These are phyloP conservation scores for Quillaja saponaria DNA, from an alignment of 306 rosid genomes.

Conservation along the genomic window DNA sequence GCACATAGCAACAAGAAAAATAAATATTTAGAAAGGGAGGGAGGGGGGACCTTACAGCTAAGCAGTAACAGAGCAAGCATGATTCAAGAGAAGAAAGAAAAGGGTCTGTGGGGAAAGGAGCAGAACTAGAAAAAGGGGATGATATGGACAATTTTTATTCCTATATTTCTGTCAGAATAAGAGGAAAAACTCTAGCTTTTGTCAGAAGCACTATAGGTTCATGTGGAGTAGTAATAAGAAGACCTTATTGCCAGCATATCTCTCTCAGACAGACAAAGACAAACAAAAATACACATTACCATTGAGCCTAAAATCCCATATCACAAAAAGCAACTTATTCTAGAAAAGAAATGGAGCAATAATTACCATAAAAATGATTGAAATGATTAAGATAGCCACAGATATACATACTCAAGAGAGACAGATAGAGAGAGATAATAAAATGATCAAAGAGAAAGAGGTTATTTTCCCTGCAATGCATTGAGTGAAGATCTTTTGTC, in stretches of 20 bases:
- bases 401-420: neutral
- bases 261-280: neutral
- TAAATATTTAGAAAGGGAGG: slow-evolving; percentile 33
- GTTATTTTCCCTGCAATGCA: slow-evolving; percentile 22
- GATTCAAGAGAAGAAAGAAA: slow-evolving; percentile 77
- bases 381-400: slow-evolving; percentile 30
- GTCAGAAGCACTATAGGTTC: slow-evolving; percentile 42
- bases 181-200: slow-evolving; percentile 50
- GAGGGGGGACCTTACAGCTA: slow-evolving; percentile 64
- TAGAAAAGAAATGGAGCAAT: slow-evolving; percentile 45
- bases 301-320: slow-evolving; percentile 19
- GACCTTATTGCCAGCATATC: slow-evolving; percentile 8
- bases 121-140: slow-evolving; percentile 38
- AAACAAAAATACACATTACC: neutral
- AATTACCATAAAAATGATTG: slow-evolving; percentile 42
- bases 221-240: slow-evolving; percentile 23
- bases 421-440: slow-evolving; percentile 27
- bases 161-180: slow-evolving; percentile 32
- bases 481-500: slow-evolving; percentile 48
- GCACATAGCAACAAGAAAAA: slow-evolving; percentile 34
- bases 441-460: too few relatives aligned
- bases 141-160: slow-evolving; percentile 64
- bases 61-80: slow-evolving; percentile 60
- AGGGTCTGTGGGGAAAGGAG: slow-evolving; percentile 38
- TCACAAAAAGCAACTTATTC: slow-evolving; percentile 20